Percentiles rank a stretch among this genome's conserved stretches.
phyloP scores from a whole-genome alignment of 2,329 filamentous ascomycete species.

The Grosmannia clavigera region DNA sequence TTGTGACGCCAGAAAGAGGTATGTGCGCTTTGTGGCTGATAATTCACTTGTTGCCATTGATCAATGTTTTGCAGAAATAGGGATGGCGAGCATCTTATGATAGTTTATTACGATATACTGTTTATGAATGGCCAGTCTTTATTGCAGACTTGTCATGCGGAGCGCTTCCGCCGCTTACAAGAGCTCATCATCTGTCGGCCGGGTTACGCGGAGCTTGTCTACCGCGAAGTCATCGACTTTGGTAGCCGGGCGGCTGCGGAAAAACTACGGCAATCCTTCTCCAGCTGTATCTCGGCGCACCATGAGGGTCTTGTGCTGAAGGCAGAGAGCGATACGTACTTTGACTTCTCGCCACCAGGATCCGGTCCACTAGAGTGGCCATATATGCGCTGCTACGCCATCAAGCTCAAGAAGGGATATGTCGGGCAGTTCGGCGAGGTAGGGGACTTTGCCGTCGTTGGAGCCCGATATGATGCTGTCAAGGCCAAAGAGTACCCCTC shows the following conservation, averaged over 20 bases:
- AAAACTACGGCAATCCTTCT: constrained; percentile 51
- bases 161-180: constrained; percentile 48
- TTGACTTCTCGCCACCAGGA: constrained; percentile 32
- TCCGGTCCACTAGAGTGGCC: background rate
- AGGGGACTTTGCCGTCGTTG: constrained; percentile 71
- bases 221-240: constrained; percentile 58
- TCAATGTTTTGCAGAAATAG: constrained; percentile 25
- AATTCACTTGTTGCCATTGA: constrained; percentile 5
- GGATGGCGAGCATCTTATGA: constrained; percentile 44
- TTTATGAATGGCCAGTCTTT: constrained; percentile 41
- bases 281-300: constrained; percentile 48
- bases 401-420: constrained; percentile 86
- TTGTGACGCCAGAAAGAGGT: background rate
- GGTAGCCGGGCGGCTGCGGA: constrained; percentile 34
- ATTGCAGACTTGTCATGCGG: constrained; percentile 38
- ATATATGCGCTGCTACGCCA: constrained; percentile 31
- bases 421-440: constrained; percentile 66
- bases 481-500: constrained; percentile 40
- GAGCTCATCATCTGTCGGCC: constrained; percentile 35
- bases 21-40: background rate
- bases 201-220: constrained; percentile 55
- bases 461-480: constrained; percentile 56
- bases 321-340: constrained; percentile 65
- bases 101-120: constrained; percentile 47
- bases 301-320: constrained; percentile 78